Conservation (phyloP, 768 basidiomycete genomes). For the Tephrocybe sp. region DNA sequence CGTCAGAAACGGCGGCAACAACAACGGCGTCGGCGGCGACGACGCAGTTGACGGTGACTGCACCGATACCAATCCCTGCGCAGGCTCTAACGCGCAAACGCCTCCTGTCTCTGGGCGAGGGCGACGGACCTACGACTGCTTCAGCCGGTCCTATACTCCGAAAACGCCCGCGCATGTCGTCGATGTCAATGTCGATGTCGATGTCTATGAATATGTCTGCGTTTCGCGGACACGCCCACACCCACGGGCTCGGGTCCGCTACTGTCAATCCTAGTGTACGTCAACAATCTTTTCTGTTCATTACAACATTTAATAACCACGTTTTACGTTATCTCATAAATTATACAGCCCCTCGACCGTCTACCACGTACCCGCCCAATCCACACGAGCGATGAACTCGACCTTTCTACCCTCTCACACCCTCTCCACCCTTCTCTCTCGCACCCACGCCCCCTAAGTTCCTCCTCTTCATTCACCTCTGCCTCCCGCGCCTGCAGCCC, state of each 20-base stretch:
- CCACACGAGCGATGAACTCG: conserved; percentile 9
- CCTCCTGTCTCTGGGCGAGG: conserved; percentile 31
- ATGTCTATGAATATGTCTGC: too few species aligned
- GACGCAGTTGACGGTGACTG: too few species aligned
- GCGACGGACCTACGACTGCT: neutral
- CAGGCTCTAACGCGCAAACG: conserved; percentile 37
- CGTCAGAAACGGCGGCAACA: too few species aligned
- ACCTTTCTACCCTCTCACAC: conserved; percentile 16
- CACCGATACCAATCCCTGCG: too few species aligned
- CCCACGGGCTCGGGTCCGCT: conserved; percentile 11
- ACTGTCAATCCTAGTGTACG: conserved; percentile 14
- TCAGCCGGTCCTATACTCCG: conserved; percentile 22
- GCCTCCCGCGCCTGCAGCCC: conserved; percentile 25
- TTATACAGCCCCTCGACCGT: conserved; percentile 19
- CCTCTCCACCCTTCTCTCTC: conserved; percentile 6
- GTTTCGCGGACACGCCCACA: too few species aligned
- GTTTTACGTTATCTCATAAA: neutral
- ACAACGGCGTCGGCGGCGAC: too few species aligned
- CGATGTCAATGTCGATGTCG: conserved; percentile 5
- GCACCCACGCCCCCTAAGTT: conserved; percentile 21
- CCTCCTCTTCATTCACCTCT: conserved; percentile 25
- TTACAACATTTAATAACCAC: neutral
- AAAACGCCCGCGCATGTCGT: conserved; percentile 33
- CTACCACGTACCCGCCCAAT: conserved; percentile 17
- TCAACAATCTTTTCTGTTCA: conserved; percentile 8